Evolutionary conservation across 1,139 yeast species (phyloP).

Genomic region (Yamadazyma atmosphaerica): DNA sequence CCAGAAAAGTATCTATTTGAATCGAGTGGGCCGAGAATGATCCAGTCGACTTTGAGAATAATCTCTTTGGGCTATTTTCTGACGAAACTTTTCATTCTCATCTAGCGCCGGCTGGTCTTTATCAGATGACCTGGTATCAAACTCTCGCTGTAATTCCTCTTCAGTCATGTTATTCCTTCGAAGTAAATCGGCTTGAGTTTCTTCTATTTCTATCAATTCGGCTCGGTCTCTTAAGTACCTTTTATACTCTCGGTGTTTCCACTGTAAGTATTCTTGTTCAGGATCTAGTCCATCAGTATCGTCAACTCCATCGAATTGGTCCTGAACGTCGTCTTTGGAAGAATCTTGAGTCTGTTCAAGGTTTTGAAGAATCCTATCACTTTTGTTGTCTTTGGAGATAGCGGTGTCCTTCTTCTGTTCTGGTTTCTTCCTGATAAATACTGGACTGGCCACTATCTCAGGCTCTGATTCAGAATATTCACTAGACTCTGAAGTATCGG

Average conservation of each 20-base stretch:
- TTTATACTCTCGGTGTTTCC: constrained; percentile 34
- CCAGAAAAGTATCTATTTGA: too few species aligned
- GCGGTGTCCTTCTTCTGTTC: neutral
- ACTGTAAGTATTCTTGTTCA: constrained; percentile 34
- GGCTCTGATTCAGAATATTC: constrained; percentile 3
- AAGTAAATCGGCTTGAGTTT: constrained; percentile 23
- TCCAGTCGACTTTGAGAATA: constrained; percentile 17
- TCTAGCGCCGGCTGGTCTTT: too few species aligned
- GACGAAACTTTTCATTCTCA: constrained; percentile 16
- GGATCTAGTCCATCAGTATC: constrained; percentile 42
- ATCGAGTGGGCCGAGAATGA: constrained; percentile 23
- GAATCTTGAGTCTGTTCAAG: constrained; percentile 8
- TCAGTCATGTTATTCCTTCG: constrained; percentile 16
- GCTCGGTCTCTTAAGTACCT: constrained; percentile 31
- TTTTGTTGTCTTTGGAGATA: neutral
- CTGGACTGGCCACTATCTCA: constrained; percentile 8
- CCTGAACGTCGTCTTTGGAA: neutral
- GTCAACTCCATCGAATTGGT: constrained; percentile 29
- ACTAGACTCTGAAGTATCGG: constrained; percentile 8
- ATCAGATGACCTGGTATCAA: too few species aligned
- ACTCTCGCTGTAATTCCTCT: constrained; percentile 11
- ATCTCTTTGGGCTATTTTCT: constrained; percentile 16
- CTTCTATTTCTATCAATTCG: constrained; percentile 20
- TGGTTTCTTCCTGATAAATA: constrained; percentile 11
- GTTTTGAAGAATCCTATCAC: constrained; percentile 9